Evolutionary conservation across 2,329 filamentous ascomycete species (phyloP).

Genomic region (Beauveria rudraprayagi): DNA sequence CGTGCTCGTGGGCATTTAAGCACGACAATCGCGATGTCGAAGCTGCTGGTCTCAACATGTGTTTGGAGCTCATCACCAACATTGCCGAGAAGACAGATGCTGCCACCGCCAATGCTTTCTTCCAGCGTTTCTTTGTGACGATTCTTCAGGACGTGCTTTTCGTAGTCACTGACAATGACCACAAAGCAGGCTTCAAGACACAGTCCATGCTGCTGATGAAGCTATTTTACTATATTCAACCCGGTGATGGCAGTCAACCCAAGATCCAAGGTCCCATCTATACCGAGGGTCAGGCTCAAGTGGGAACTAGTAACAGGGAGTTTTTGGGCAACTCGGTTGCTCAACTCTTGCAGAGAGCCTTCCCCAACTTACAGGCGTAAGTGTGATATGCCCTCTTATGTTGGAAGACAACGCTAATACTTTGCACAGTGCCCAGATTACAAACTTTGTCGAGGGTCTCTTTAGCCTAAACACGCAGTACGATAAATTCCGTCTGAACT

Average conservation of each 20-base stretch:
- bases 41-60: slow-evolving; percentile 95
- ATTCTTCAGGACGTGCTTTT: slow-evolving; percentile 98
- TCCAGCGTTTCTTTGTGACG: slow-evolving; percentile 93
- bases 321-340: slow-evolving; percentile 86
- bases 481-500: slow-evolving; percentile 88
- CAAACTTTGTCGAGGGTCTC: slow-evolving; percentile 79
- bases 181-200: slow-evolving; percentile 98
- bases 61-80: slow-evolving; percentile 92
- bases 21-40: slow-evolving; percentile 98
- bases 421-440: slow-evolving; percentile 65
- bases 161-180: slow-evolving; percentile 91
- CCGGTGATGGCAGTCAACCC: slow-evolving; percentile 56
- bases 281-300: slow-evolving; percentile 68
- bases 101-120: slow-evolving; percentile 85
- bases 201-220: slow-evolving; percentile 89
- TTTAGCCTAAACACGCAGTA: slow-evolving; percentile 84
- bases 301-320: slow-evolving; percentile 80
- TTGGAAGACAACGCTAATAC: slow-evolving; percentile 25
- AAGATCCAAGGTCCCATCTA: slow-evolving; percentile 95
- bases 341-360: slow-evolving; percentile 77
- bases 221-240: slow-evolving; percentile 93
- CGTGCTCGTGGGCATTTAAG: slow-evolving; percentile 99
- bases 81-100: slow-evolving; percentile 88
- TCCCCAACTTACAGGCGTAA: slow-evolving; percentile 85
- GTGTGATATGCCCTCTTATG: slow-evolving; percentile 27